Conservation (phyloP, 805 yeast genomes). For the Cephaloascus albidus region DNA sequence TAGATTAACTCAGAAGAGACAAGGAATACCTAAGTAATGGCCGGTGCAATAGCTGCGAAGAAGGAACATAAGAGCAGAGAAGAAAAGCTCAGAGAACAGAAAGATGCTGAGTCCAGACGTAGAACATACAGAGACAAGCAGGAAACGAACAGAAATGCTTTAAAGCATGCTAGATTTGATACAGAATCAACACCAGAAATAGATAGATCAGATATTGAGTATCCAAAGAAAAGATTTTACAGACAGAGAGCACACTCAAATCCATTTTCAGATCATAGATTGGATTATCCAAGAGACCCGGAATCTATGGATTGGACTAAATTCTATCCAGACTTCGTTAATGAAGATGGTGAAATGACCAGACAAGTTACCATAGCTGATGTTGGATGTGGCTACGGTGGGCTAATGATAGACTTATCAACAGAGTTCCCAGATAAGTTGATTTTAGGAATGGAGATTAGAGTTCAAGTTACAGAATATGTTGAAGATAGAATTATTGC, state of each 20-base stretch:
- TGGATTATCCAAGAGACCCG: slow-evolving; percentile 82
- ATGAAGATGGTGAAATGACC: slow-evolving; percentile 32
- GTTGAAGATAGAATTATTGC: slow-evolving; percentile 95
- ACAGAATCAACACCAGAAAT: slow-evolving; percentile 11
- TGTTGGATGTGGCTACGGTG: slow-evolving; percentile 97
- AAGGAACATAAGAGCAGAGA: background rate
- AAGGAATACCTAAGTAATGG: too few species aligned
- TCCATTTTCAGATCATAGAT: slow-evolving; percentile 90
- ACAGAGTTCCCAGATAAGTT: slow-evolving; percentile 65
- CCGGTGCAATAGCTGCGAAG: background rate
- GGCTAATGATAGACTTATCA: slow-evolving; percentile 71
- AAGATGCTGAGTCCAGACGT: slow-evolving; percentile 30
- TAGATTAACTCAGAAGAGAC: too few species aligned
- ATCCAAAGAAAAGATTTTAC: slow-evolving; percentile 82
- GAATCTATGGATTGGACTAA: slow-evolving; percentile 79
- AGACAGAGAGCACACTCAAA: slow-evolving; percentile 97
- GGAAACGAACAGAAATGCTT: slow-evolving; percentile 30
- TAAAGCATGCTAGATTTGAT: slow-evolving; percentile 37
- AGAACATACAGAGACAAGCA: slow-evolving; percentile 39
- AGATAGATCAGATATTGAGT: slow-evolving; percentile 23
- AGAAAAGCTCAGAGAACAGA: slow-evolving; percentile 4
- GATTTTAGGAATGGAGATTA: slow-evolving; percentile 92
- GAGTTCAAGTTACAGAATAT: slow-evolving; percentile 95
- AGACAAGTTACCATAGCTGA: slow-evolving; percentile 81
- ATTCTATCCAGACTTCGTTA: slow-evolving; percentile 56